Base-by-base conservation (phyloP, 2,329 filamentous ascomycete species). In the Sclerotinia nivalis region DNA sequence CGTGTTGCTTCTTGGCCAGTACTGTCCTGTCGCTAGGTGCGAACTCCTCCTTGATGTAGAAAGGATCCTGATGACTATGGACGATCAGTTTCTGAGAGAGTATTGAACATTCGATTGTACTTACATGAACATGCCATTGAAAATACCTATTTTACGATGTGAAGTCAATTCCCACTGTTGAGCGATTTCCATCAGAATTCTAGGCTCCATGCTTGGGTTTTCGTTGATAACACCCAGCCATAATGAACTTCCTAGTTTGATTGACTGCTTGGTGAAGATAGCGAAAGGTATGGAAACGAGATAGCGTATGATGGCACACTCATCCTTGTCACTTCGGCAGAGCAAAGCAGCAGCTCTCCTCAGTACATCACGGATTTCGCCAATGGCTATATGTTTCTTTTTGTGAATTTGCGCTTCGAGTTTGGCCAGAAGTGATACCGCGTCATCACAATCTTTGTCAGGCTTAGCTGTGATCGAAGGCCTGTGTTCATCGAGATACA, bases 191-290 rank as follows among this genome's bases (percentile, higher is more conserved):
- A 89, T 89, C 45, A 99, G 82, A 69, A 99, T 88, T 71, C 93
- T 89, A 12, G 95, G 87, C 79, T 97, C 93, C 80, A 97, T 90
- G 69, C 88, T 87, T 3, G 94, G 92, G 76, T 97, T 98, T 79
- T 99, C 96, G 76, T 98, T 96, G 77, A 98, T 96, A 20, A 98
- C 92, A 37, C 96, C 96, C 71, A 97, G 88, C 96, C 96, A 99
- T 9, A 99, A 83, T 5, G 96, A 97, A 49, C 97, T 91, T 8
- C 96, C 96, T 65, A 98, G 88, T 78, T 97, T 97, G 79, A 99
- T 96, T 2, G 94, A 96, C 77, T 97, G 92, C 79, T 97, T 97
- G 7, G 91, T 96, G 79, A 99, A 98, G 60, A 97, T 88, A 54
- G 88, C 87, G 80, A 99, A 99, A 0, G 96, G 96, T 71, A 99